A percentile compares a stretch with the other conserved stretches of the same genome.
Evolutionary conservation across 306 rosid species (phyloP).

Genomic region (Vigna angularis): DNA sequence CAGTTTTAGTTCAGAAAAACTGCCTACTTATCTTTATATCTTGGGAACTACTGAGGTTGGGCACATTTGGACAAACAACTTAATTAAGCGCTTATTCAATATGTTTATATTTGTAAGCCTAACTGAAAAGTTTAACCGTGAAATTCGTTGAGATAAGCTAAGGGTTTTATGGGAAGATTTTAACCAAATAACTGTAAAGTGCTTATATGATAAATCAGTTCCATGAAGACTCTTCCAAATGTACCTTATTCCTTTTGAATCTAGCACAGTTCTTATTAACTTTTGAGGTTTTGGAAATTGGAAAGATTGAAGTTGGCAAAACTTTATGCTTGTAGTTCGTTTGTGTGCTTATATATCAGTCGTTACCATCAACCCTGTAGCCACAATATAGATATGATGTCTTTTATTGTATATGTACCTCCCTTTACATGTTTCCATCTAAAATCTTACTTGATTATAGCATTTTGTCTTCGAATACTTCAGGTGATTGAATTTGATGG

Average conservation of each 20-base stretch:
- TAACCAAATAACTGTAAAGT: background rate
- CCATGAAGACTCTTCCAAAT: background rate
- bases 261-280: background rate
- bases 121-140: background rate
- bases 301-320: background rate
- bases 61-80: background rate
- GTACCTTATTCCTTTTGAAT: background rate
- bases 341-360: background rate
- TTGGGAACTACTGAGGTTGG: background rate
- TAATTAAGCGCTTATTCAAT: background rate
- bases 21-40: background rate
- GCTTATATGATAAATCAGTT: background rate
- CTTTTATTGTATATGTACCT: background rate
- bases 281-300: constrained; percentile 9
- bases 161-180: background rate
- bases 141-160: background rate
- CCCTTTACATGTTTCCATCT: constrained; percentile 26
- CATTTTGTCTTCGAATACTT: constrained; percentile 28
- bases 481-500: constrained; percentile 44
- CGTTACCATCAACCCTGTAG: background rate
- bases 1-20: constrained; percentile 5
- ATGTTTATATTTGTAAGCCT: background rate
- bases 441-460: constrained; percentile 10
- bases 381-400: background rate
- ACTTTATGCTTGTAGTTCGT: background rate